phyloP scores from a whole-genome alignment of 1,284 basidiomycete genomes.

The Thelephora terrestris region DNA sequence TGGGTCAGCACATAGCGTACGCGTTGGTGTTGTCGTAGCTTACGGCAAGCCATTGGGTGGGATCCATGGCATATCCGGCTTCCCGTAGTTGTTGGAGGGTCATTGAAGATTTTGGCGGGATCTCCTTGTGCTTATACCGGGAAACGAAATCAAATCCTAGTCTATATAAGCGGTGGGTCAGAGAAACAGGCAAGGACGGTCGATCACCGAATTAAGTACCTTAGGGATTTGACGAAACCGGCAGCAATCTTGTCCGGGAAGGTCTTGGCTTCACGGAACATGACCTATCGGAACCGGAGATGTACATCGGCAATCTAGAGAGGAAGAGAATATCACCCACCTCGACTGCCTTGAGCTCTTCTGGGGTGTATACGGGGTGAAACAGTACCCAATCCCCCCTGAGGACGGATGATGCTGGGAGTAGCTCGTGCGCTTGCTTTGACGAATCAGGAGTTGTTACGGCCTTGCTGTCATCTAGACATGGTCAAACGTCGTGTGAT shows the following conservation, averaged over 20 bases:
- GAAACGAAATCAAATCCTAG: constrained; percentile 68
- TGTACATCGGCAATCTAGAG: too few species aligned
- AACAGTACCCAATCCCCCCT: constrained; percentile 76
- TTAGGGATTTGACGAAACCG: constrained; percentile 47
- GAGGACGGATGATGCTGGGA: constrained; percentile 17
- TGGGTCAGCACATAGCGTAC: constrained; percentile 3
- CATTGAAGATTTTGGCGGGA: constrained; percentile 53
- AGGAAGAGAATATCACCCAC: constrained; percentile 24
- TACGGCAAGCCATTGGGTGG: constrained; percentile 70
- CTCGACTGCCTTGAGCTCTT: constrained; percentile 73
- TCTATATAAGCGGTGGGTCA: constrained; percentile 23
- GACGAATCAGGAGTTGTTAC: constrained; percentile 3
- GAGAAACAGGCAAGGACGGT: not conserved
- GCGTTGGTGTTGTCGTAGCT: constrained; percentile 14
- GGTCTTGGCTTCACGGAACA: constrained; percentile 58
- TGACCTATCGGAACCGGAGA: constrained; percentile 35
- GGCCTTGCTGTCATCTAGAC: constrained; percentile 12
- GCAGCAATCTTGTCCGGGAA: constrained; percentile 66
- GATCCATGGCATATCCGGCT: constrained; percentile 63
- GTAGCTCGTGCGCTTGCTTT: constrained; percentile 2
- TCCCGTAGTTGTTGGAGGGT: constrained; percentile 61
- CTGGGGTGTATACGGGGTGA: constrained; percentile 69
- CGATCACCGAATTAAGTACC: constrained; percentile 24
- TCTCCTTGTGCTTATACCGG: constrained; percentile 67
- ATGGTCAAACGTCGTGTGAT: not conserved